Percentiles rank a stretch among this genome's conserved stretches.
These are phyloP conservation scores for Casaregolazyma suthepensis DNA, from an alignment of 1,139 yeast genomes.

Conservation along the genomic window DNA sequence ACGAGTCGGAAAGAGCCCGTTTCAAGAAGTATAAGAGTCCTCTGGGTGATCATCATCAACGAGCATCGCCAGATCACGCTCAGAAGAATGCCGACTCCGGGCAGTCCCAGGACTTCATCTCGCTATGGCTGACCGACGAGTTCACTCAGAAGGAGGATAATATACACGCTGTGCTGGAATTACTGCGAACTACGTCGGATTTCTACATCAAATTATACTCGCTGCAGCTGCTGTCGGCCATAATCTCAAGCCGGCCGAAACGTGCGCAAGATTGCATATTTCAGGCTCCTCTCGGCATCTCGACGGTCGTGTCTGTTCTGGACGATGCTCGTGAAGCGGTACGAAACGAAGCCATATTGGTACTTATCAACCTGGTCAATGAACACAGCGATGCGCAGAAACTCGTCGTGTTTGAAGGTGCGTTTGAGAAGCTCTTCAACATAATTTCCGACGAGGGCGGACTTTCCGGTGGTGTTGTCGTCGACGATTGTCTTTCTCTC, in stretches of 20 bases:
- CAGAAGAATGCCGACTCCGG: slow-evolving; percentile 21
- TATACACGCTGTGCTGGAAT: slow-evolving; percentile 51
- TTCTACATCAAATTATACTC: slow-evolving; percentile 77
- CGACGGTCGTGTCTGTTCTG: slow-evolving; percentile 63
- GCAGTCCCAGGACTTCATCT: slow-evolving; percentile 65
- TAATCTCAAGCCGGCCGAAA: slow-evolving; percentile 68
- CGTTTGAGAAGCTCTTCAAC: slow-evolving; percentile 72
- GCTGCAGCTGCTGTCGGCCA: slow-evolving; percentile 76
- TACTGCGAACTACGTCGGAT: slow-evolving; percentile 49
- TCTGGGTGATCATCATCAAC: slow-evolving; percentile 33
- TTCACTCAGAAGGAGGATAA: slow-evolving; percentile 58
- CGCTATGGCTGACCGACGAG: slow-evolving; percentile 94
- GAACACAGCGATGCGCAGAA: slow-evolving; percentile 86
- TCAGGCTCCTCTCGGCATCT: slow-evolving; percentile 70
- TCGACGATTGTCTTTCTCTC: slow-evolving; percentile 80
- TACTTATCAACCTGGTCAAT: slow-evolving; percentile 77
- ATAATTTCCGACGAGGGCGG: slow-evolving; percentile 88
- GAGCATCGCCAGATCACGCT: neutral
- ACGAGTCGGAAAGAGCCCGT: slow-evolving; percentile 16
- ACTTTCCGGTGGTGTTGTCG: slow-evolving; percentile 79
- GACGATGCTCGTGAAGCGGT: slow-evolving; percentile 81
- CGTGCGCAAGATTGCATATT: slow-evolving; percentile 72
- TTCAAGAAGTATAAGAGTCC: slow-evolving; percentile 67
- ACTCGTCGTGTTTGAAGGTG: slow-evolving; percentile 88
- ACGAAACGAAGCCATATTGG: slow-evolving; percentile 71